phyloP scores from a whole-genome alignment of 345 rosid species.

The Eucalyptus cladocalyx region DNA sequence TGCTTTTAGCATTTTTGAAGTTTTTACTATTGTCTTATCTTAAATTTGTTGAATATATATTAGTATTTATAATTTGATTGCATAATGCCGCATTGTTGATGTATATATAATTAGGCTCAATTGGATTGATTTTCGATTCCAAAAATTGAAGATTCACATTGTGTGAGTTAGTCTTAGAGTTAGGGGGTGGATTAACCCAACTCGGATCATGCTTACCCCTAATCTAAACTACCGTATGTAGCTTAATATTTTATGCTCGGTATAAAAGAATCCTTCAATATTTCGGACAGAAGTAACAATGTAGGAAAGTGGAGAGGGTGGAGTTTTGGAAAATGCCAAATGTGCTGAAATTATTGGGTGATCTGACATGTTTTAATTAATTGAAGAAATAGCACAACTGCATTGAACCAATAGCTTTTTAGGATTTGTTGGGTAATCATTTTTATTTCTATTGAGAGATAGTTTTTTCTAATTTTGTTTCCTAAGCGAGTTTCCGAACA shows the following conservation, averaged over 20 bases:
- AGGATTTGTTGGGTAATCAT: too few relatives aligned
- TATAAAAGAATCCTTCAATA: not conserved
- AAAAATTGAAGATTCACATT: rapidly evolving
- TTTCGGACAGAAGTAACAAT: not conserved
- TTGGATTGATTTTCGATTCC: rapidly evolving
- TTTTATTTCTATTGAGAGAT: too few relatives aligned
- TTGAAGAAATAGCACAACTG: not conserved
- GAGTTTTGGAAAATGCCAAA: not conserved
- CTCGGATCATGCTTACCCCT: too few relatives aligned
- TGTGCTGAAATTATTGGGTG: not conserved
- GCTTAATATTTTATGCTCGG: not conserved
- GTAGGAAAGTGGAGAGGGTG: not conserved
- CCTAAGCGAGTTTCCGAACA: too few relatives aligned
- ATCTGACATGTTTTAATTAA: not conserved
- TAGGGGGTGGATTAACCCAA: rapidly evolving
- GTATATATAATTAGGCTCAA: too few relatives aligned
- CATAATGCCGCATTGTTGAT: rapidly evolving
- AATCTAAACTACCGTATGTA: not conserved
- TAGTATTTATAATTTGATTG: too few relatives aligned
- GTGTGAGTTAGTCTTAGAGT: rapidly evolving
- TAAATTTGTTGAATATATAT: too few relatives aligned
- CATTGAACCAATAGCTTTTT: not conserved
- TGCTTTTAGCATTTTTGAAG: too few relatives aligned
- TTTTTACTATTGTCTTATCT: too few relatives aligned
- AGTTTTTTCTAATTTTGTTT: too few relatives aligned